Evolutionary conservation across 2,329 filamentous ascomycete species (phyloP), one percentile per base, ranked within the genome.

Genomic region (Uncinocarpus reesii): DNA sequence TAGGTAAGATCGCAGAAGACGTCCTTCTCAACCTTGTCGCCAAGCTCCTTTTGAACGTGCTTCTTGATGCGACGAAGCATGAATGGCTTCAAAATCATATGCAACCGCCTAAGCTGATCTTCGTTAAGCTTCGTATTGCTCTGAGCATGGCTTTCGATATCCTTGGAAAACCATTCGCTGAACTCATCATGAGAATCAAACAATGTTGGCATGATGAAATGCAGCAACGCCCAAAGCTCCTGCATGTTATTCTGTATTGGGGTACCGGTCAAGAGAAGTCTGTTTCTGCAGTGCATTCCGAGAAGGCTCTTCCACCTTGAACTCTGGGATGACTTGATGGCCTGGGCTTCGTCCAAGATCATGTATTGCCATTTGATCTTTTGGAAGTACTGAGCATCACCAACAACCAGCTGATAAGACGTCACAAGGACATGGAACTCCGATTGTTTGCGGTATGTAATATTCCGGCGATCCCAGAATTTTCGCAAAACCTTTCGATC

Each of bases 31-130:
- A 96, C 93, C 80, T 98, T 98, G 78, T 98, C 92, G 40, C 92
- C 92, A 42, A 98, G 80, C 66, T 98, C 92, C 67, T 96, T 95
- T 66, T 98, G 92, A 42, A 98, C 92, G 65, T 98, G 90, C 72
- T 96, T 96, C 80, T 98, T 98, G 69, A 98, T 87, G 79, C 92
- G 90, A 59, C 92, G 86, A 65, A 98, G 79, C 92, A 98, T 98
- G 74, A 98, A 98, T 0, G 92, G 92, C 71, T 98, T 96, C 56
- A 98, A 71, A 58, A 98, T 98, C 89, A 96, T 95, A 67, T 98
- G 92, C 58, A 98, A 72, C 70, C 92, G 86, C 69, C 88, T 88
- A 45, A 98, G 80, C 70, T 98, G 92, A 62, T 95, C 90, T 65
- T 98, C 92, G 61, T 98, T 98, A 51, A 98, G 82, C 65, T 96